A percentile compares a stretch with the other conserved stretches of the same genome.
phyloP scores from a whole-genome alignment of 2,329 filamentous ascomycete species.

The Sporothrix humicola region DNA sequence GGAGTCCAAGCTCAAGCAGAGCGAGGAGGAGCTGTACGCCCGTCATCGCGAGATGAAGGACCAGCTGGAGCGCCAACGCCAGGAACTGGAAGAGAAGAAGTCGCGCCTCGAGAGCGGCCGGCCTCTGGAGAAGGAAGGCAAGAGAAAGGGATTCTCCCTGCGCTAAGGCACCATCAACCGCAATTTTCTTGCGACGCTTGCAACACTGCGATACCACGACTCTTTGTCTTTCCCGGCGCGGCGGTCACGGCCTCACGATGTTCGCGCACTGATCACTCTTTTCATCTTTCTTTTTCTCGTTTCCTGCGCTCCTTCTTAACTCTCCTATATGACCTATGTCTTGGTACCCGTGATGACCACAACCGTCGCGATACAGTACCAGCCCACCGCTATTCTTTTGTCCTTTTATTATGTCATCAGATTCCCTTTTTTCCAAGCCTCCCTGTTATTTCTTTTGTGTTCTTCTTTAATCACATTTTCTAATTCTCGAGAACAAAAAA shows the following conservation, averaged over 20 bases:
- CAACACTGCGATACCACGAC: slow-evolving; percentile 28
- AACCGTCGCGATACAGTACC: slow-evolving; percentile 56
- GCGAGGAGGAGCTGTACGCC: slow-evolving; percentile 97
- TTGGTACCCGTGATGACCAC: slow-evolving; percentile 63
- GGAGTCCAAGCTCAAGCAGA: slow-evolving; percentile 99
- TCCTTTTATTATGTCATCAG: slow-evolving; percentile 47
- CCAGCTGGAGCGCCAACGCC: slow-evolving; percentile 91
- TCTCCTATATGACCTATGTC: slow-evolving; percentile 56
- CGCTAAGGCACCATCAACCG: slow-evolving; percentile 63
- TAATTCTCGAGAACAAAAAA: slow-evolving; percentile 50
- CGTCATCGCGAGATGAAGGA: slow-evolving; percentile 99
- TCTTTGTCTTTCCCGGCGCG: background rate
- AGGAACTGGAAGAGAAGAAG: slow-evolving; percentile 99
- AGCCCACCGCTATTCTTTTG: slow-evolving; percentile 58
- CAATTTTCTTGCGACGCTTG: slow-evolving; percentile 32
- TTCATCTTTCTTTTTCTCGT: background rate
- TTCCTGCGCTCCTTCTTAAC: slow-evolving; percentile 40
- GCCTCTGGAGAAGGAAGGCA: slow-evolving; percentile 95
- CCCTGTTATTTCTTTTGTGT: slow-evolving; percentile 50
- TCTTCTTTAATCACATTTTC: slow-evolving; percentile 53
- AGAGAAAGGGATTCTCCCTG: slow-evolving; percentile 99
- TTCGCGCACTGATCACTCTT: background rate
- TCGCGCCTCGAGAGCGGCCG: slow-evolving; percentile 89
- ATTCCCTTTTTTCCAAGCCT: slow-evolving; percentile 50
- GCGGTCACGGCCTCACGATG: background rate